phyloP scores from a whole-genome alignment of 2,329 filamentous ascomycete genomes.

The Colletotrichum nymphaeae region DNA sequence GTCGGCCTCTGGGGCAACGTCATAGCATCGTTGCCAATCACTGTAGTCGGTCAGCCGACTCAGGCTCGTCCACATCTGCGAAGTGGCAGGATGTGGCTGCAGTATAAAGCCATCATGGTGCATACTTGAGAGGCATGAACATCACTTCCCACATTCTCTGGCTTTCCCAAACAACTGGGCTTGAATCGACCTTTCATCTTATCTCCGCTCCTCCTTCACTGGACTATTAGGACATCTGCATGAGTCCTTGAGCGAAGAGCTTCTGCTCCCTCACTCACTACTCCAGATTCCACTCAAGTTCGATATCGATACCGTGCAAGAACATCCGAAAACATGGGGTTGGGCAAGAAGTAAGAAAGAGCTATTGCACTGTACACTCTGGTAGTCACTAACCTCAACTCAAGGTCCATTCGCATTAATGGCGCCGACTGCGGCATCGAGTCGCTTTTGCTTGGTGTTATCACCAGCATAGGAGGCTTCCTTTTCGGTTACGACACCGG shows the following conservation, averaged over 20 bases:
- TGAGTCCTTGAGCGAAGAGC: neutral
- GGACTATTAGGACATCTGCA: neutral
- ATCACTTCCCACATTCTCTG: neutral
- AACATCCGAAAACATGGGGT: conserved; percentile 22
- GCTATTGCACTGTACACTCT: too few species aligned
- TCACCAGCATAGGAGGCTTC: conserved; percentile 70
- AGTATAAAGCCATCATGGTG: conserved; percentile 30
- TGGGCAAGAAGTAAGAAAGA: conserved; percentile 30
- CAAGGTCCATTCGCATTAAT: conserved; percentile 54
- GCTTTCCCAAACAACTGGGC: neutral
- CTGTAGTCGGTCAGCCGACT: conserved; percentile 19
- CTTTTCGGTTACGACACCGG: conserved; percentile 74
- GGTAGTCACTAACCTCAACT: neutral
- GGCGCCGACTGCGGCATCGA: conserved; percentile 55
- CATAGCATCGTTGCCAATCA: conserved; percentile 22
- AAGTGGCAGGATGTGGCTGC: conserved; percentile 10
- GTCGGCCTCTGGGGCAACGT: conserved; percentile 29
- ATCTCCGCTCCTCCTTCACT: neutral
- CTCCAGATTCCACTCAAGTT: neutral
- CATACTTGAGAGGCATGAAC: neutral
- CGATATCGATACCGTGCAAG: neutral
- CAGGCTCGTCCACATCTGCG: neutral
- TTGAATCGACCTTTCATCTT: neutral
- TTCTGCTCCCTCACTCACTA: neutral
- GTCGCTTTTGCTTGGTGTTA: conserved; percentile 57